These are phyloP conservation scores for Curvularia eragrostidis DNA, from an alignment of 2,329 filamentous ascomycete species.

Conservation along the genomic window DNA sequence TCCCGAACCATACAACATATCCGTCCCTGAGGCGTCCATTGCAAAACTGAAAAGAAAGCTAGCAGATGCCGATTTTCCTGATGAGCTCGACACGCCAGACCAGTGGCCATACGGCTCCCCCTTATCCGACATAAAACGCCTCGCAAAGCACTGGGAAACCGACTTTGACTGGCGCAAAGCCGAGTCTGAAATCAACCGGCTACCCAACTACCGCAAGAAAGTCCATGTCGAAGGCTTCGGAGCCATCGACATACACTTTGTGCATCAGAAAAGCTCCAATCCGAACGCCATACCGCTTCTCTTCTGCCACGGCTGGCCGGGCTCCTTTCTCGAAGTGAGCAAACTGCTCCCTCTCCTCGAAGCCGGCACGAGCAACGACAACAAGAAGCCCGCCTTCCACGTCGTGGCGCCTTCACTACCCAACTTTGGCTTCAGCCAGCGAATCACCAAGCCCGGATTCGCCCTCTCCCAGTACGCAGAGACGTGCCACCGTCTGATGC, in stretches of 20 bases:
- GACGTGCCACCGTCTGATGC: constrained; percentile 71
- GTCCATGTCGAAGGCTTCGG: constrained; percentile 66
- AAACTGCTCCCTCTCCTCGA: constrained; percentile 63
- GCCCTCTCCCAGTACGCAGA: constrained; percentile 68
- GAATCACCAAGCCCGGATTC: constrained; percentile 62
- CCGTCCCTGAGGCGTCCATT: constrained; percentile 54
- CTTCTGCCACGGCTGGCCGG: constrained; percentile 75
- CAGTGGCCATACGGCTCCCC: constrained; percentile 68
- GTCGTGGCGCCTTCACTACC: constrained; percentile 63
- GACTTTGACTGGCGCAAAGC: constrained; percentile 66
- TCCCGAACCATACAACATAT: constrained; percentile 37
- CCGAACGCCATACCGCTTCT: constrained; percentile 67
- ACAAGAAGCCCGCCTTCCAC: constrained; percentile 57
- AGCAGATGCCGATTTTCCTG: constrained; percentile 60
- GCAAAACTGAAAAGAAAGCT: constrained; percentile 56
- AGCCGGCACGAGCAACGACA: constrained; percentile 36
- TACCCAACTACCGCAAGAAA: constrained; percentile 64
- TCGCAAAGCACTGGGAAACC: constrained; percentile 64
- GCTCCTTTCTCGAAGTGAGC: constrained; percentile 70
- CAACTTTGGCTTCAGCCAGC: constrained; percentile 63
- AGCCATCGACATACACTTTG: constrained; percentile 67
- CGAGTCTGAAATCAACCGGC: constrained; percentile 65
- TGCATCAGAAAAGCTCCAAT: constrained; percentile 63
- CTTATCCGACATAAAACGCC: constrained; percentile 64
- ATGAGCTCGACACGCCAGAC: constrained; percentile 55